phyloP scores from a whole-genome alignment of 106 monocot genomes.

The Apostasia shenzhenica region DNA sequence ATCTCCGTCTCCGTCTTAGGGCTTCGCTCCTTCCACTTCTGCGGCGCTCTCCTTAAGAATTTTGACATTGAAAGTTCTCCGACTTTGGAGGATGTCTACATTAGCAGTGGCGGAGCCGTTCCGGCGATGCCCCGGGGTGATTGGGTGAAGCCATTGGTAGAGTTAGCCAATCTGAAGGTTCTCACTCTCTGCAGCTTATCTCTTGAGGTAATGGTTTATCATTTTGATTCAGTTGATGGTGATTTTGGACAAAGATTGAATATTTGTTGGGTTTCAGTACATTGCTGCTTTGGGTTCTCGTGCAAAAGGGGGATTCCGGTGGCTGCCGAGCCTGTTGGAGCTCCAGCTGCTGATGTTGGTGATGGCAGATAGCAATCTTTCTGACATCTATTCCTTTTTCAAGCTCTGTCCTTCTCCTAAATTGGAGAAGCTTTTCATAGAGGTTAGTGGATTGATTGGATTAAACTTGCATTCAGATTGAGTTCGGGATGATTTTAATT shows the following conservation, averaged over 20 bases:
- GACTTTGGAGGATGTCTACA: slow-evolving; percentile 26
- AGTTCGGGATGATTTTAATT: background rate
- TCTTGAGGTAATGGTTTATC: slow-evolving; percentile 20
- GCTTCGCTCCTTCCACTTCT: slow-evolving; percentile 30
- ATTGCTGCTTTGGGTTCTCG: slow-evolving; percentile 11
- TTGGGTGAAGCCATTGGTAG: slow-evolving; percentile 14
- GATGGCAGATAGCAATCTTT: slow-evolving; percentile 28
- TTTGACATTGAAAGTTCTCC: background rate
- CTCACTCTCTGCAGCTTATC: slow-evolving; percentile 32
- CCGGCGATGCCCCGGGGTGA: slow-evolving; percentile 13
- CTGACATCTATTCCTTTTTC: slow-evolving; percentile 31
- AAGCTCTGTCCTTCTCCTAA: slow-evolving; percentile 15
- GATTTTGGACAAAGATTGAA: background rate
- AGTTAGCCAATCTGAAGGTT: slow-evolving; percentile 18
- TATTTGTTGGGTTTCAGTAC: slow-evolving; percentile 6
- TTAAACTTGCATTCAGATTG: background rate
- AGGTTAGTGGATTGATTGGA: slow-evolving; percentile 16
- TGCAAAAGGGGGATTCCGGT: slow-evolving; percentile 8
- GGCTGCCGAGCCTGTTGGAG: slow-evolving; percentile 18
- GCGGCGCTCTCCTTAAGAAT: slow-evolving; percentile 12
- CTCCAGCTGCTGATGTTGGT: slow-evolving; percentile 30
- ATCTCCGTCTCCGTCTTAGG: slow-evolving; percentile 10
- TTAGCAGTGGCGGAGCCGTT: slow-evolving; percentile 15
- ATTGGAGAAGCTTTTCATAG: slow-evolving; percentile 32
- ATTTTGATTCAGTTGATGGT: background rate